Percentiles rank a stretch among this genome's conserved stretches.
phyloP scores from a whole-genome alignment of 2,329 filamentous ascomycete genomes.

The Trichoderma simmonsii region DNA sequence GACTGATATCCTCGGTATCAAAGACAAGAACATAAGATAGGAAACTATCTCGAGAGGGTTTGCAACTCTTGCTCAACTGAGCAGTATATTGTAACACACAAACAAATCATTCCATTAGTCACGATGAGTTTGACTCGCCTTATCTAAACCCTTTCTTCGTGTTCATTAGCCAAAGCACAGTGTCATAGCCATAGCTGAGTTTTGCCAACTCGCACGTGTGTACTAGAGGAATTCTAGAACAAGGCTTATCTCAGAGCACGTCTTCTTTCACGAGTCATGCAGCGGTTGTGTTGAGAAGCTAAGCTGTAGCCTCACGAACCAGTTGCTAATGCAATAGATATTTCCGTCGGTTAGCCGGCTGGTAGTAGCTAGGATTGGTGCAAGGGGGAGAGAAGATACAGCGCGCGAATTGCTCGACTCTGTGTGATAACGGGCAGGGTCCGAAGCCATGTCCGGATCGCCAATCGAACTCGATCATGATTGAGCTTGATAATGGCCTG shows the following conservation, averaged over 20 bases:
- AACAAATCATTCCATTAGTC: background rate
- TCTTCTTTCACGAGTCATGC: constrained; percentile 1
- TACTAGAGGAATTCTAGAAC: constrained; percentile 4
- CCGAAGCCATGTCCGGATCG: background rate
- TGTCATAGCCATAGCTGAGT: background rate
- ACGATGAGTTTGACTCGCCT: background rate
- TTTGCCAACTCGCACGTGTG: background rate
- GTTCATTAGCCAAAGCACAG: background rate
- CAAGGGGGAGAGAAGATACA: background rate
- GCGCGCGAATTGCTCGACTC: background rate
- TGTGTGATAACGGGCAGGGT: background rate
- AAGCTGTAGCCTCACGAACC: background rate
- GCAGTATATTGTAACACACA: background rate
- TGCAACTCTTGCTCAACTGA: background rate
- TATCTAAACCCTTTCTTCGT: background rate
- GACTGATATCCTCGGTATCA: background rate
- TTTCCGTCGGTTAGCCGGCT: background rate
- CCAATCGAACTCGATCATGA: background rate
- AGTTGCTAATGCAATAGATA: background rate
- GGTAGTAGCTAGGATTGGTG: background rate
- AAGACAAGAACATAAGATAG: background rate
- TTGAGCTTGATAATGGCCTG: background rate
- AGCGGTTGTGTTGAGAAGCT: background rate
- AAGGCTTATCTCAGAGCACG: constrained; percentile 2
- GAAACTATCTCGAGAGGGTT: background rate